phyloP scores from a whole-genome alignment of 495 filamentous ascomycete species.

The Penicillium manginii region DNA sequence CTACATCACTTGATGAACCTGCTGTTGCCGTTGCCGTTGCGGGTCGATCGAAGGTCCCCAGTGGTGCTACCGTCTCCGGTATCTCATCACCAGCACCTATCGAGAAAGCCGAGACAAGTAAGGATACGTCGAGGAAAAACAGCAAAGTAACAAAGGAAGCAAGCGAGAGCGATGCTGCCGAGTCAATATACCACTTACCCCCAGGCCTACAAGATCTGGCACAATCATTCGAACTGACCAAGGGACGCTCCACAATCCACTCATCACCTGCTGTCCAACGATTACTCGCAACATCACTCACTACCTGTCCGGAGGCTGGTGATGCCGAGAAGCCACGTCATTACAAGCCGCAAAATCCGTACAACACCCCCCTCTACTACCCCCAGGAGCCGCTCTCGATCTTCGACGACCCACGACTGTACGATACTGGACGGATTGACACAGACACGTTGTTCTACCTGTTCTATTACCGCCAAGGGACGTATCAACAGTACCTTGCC shows the following conservation, averaged over 20 bases:
- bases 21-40: slow-evolving; percentile 28
- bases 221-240: slow-evolving; percentile 85
- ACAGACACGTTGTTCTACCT: slow-evolving; percentile 98
- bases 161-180: slow-evolving; percentile 44
- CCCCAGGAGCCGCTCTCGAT: slow-evolving; percentile 89
- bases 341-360: slow-evolving; percentile 80
- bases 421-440: slow-evolving; percentile 75
- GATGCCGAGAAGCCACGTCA: slow-evolving; percentile 82
- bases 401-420: slow-evolving; percentile 87
- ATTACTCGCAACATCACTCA: slow-evolving; percentile 72
- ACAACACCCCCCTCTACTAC: slow-evolving; percentile 81
- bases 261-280: slow-evolving; percentile 68
- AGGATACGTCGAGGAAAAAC: slow-evolving; percentile 34
- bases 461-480: slow-evolving; percentile 97
- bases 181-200: slow-evolving; percentile 95
- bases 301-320: slow-evolving; percentile 68
- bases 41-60: slow-evolving; percentile 54
- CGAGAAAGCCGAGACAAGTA: slow-evolving; percentile 47
- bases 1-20: slow-evolving; percentile 41
- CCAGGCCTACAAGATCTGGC: slow-evolving; percentile 86
- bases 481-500: slow-evolving; percentile 94
- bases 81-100: slow-evolving; percentile 23
- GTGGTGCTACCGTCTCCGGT: slow-evolving; percentile 12
- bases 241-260: slow-evolving; percentile 59
- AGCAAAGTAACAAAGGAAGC: slow-evolving; percentile 40